Conservation (phyloP, 805 yeast species). For the Sugiyamaella smithiae region DNA sequence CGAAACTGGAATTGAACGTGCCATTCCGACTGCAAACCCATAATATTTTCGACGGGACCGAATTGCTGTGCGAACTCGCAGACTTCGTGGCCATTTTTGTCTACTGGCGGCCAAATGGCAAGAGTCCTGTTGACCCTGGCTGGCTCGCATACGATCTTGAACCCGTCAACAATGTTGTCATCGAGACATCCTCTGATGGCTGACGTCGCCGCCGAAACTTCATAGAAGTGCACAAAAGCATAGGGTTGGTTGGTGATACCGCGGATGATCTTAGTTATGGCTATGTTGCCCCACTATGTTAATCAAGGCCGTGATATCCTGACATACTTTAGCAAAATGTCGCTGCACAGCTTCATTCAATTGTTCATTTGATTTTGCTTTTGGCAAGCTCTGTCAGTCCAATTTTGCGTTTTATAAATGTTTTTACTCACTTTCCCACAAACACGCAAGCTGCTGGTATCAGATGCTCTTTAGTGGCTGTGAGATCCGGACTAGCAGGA, state of each 20-base stretch:
- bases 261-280: slow-evolving; percentile 75
- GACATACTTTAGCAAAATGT: too few relatives aligned
- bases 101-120: slow-evolving; percentile 43
- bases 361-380: too few relatives aligned
- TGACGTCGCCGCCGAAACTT: too few relatives aligned
- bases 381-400: too few relatives aligned
- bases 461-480: too few relatives aligned
- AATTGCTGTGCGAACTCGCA: slow-evolving; percentile 33
- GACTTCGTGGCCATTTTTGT: neutral
- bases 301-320: too few relatives aligned
- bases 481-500: too few relatives aligned
- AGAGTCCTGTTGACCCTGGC: slow-evolving; percentile 91
- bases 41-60: slow-evolving; percentile 76
- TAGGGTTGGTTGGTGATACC: slow-evolving; percentile 83
- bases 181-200: slow-evolving; percentile 65
- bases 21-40: slow-evolving; percentile 46
- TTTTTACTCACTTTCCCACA: too few relatives aligned
- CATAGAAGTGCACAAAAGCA: slow-evolving; percentile 91
- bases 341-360: too few relatives aligned
- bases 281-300: slow-evolving; percentile 61
- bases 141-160: slow-evolving; percentile 80
- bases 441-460: neutral
- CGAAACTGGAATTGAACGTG: slow-evolving; percentile 74
- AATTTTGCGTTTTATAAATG: too few relatives aligned
- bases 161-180: slow-evolving; percentile 64